Conservation (phyloP, 2,329 filamentous ascomycete genomes). For the Diplodia sapinea region DNA sequence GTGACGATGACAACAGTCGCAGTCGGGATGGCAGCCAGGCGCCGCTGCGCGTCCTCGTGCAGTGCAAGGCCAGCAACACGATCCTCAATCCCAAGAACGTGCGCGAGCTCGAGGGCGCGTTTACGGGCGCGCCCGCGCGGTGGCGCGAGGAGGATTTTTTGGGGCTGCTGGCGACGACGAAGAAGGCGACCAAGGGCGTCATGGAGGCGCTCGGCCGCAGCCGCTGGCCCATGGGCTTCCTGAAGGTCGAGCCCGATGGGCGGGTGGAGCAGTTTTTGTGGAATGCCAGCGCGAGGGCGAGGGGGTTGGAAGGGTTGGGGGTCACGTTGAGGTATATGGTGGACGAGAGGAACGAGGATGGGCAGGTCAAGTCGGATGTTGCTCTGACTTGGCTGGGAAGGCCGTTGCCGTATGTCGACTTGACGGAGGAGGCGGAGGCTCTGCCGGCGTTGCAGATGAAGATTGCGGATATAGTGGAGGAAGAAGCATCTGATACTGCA, state of each 20-base stretch:
- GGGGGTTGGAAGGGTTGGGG: constrained; percentile 64
- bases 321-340: constrained; percentile 44
- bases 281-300: constrained; percentile 69
- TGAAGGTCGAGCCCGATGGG: constrained; percentile 66
- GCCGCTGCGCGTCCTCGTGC: constrained; percentile 56
- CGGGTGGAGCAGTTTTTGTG: constrained; percentile 71
- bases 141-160: constrained; percentile 71
- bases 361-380: constrained; percentile 38
- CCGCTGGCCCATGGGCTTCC: constrained; percentile 72
- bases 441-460: constrained; percentile 1
- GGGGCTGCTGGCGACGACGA: constrained; percentile 72
- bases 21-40: no score
- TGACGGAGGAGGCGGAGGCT: background rate
- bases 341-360: constrained; percentile 28
- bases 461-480: background rate
- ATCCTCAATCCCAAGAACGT: constrained; percentile 63
- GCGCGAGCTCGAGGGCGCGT: constrained; percentile 81
- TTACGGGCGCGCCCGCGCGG: constrained; percentile 72
- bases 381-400: constrained; percentile 47
- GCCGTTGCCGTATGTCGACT: constrained; percentile 32
- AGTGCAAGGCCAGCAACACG: constrained; percentile 70
- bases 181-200: constrained; percentile 77
- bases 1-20: no score
- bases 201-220: constrained; percentile 72
- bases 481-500: background rate